A percentile compares a stretch with the other conserved stretches of the same genome.
These are phyloP conservation scores for Verticillium alfalfae DNA, from an alignment of 2,329 filamentous ascomycete genomes.

Conservation along the genomic window DNA sequence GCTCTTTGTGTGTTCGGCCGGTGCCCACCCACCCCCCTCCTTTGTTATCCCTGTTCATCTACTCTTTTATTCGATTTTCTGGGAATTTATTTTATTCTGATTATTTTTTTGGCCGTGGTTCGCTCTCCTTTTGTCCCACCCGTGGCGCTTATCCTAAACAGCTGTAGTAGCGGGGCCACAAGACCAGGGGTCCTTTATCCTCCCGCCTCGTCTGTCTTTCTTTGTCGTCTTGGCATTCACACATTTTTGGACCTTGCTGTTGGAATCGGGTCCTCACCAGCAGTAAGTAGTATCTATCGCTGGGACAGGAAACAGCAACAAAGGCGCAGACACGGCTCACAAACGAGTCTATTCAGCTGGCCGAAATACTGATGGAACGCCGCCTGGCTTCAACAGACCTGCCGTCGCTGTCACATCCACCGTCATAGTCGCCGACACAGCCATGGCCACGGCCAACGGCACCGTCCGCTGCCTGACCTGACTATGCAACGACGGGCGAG, in stretches of 20 bases:
- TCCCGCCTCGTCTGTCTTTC: not conserved
- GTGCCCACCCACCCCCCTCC: not conserved
- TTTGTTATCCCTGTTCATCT: not conserved
- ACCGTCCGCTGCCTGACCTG: not conserved
- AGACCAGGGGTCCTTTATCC: not conserved
- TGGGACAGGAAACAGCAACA: not conserved
- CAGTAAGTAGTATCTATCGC: not conserved
- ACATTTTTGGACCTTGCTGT: no score
- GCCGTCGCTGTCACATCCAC: not conserved
- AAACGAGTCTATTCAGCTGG: not conserved
- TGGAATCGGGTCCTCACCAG: not conserved
- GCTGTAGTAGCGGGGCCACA: not conserved
- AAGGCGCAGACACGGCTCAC: not conserved
- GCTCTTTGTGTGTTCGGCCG: not conserved
- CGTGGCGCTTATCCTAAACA: not conserved
- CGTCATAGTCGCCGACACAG: no score
- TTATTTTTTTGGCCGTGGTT: not conserved
- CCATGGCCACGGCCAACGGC: no score
- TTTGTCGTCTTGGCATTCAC: not conserved
- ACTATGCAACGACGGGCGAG: not conserved
- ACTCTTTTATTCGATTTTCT: not conserved
- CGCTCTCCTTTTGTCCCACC: not conserved
- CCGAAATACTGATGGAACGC: not conserved
- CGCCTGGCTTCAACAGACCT: not conserved
- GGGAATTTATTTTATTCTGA: not conserved